Conservation (phyloP, 2,329 filamentous ascomycete species). For the Nemania sp. region DNA sequence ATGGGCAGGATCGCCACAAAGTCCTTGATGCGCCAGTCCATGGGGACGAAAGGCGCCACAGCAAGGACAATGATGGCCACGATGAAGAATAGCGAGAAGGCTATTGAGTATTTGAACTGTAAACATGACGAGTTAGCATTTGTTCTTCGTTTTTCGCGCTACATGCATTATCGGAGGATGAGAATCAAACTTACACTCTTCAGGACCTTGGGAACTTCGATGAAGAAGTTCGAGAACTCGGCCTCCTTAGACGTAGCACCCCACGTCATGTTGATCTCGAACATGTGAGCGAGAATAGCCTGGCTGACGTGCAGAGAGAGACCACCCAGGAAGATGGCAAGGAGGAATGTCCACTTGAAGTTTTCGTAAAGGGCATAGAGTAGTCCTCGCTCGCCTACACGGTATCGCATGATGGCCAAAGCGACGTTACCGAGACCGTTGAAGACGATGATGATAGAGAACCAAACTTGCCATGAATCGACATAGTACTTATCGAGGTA, state of each 20-base stretch:
- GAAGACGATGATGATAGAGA: slow-evolving; percentile 78
- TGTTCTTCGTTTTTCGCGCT: slow-evolving; percentile 33
- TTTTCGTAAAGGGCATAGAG: slow-evolving; percentile 62
- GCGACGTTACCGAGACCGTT: slow-evolving; percentile 74
- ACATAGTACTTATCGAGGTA: slow-evolving; percentile 68
- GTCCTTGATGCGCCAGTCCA: slow-evolving; percentile 67
- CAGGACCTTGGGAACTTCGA: slow-evolving; percentile 77
- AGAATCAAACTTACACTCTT: slow-evolving; percentile 65
- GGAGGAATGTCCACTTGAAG: slow-evolving; percentile 73
- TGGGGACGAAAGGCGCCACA: slow-evolving; percentile 64
- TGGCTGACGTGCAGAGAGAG: slow-evolving; percentile 80
- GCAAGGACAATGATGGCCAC: slow-evolving; percentile 67
- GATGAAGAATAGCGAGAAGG: slow-evolving; percentile 62
- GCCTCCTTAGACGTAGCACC: slow-evolving; percentile 82
- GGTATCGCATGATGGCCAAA: slow-evolving; percentile 73
- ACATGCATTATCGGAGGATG: slow-evolving; percentile 44
- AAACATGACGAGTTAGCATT: background rate
- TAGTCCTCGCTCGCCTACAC: slow-evolving; percentile 65
- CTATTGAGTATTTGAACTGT: slow-evolving; percentile 73
- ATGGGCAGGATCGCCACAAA: slow-evolving; percentile 78
- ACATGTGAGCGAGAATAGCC: slow-evolving; percentile 79
- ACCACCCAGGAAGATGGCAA: slow-evolving; percentile 82
- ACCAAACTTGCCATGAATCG: slow-evolving; percentile 75
- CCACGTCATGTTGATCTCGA: slow-evolving; percentile 85
- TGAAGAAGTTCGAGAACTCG: slow-evolving; percentile 81